Conservation (phyloP, 306 rosid genomes). For the Cicer cuneatum region DNA sequence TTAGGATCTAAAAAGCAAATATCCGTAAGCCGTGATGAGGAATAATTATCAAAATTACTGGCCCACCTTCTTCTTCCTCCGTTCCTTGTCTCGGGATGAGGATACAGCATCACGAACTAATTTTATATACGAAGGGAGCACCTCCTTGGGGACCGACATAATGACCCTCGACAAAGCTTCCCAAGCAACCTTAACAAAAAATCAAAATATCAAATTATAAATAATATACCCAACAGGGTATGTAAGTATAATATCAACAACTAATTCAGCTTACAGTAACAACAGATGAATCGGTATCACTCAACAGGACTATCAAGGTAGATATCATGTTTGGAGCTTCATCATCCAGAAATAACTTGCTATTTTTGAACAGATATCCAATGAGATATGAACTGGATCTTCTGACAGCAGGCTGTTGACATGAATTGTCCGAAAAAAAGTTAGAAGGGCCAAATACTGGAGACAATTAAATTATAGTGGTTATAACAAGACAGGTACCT, state of each 20-base stretch:
- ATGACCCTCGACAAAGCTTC: conserved; percentile 91
- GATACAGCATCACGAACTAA: conserved; percentile 97
- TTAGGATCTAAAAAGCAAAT: conserved; percentile 16
- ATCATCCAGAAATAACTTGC: conserved; percentile 90
- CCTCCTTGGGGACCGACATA: conserved; percentile 83
- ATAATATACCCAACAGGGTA: conserved; percentile 28
- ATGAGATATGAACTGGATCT: conserved; percentile 80
- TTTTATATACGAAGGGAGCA: conserved; percentile 88
- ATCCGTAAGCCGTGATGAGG: not conserved
- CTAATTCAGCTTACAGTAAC: conserved; percentile 64
- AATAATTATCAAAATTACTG: conserved; percentile 28
- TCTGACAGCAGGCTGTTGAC: conserved; percentile 78
- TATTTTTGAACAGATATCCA: conserved; percentile 90
- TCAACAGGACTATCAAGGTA: conserved; percentile 78
- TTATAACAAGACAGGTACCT: conserved; percentile 56
- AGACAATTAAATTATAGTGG: not conserved
- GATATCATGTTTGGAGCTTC: conserved; percentile 94
- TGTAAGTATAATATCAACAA: conserved; percentile 41
- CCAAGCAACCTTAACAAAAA: conserved; percentile 73
- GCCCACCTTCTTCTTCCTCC: conserved; percentile 92
- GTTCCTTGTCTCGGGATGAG: conserved; percentile 90
- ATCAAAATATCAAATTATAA: conserved; percentile 13
- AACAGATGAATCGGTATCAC: conserved; percentile 85
- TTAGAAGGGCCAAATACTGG: not conserved
- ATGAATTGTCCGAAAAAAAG: conserved; percentile 38